Percentiles rank a stretch among this genome's conserved stretches.
Evolutionary conservation across 2,329 filamentous ascomycete genomes (phyloP).

Genomic region (Pseudofabraea citricarpa): DNA sequence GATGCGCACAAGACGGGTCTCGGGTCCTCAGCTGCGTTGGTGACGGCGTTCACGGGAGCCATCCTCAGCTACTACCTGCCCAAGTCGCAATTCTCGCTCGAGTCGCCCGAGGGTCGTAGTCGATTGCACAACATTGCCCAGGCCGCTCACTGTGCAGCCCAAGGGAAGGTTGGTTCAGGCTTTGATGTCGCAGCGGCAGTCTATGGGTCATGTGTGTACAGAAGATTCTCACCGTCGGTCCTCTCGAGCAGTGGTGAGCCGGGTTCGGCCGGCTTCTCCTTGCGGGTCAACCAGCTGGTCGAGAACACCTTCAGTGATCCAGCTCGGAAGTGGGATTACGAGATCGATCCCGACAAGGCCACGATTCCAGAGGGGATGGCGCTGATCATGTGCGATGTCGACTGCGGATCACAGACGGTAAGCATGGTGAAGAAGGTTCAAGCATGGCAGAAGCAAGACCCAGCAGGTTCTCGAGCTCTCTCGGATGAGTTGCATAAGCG

Average conservation of each 20-base stretch:
- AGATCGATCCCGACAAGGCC: constrained; percentile 66
- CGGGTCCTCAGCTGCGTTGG: constrained; percentile 89
- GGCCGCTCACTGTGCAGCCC: constrained; percentile 88
- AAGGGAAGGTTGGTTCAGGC: constrained; percentile 93
- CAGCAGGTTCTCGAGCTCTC: constrained; percentile 58
- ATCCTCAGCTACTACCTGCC: constrained; percentile 73
- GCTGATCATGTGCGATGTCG: constrained; percentile 91
- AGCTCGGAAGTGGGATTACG: constrained; percentile 66
- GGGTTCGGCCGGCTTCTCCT: constrained; percentile 61
- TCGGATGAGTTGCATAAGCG: constrained; percentile 71
- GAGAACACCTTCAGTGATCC: constrained; percentile 44
- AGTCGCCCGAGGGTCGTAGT: constrained; percentile 45
- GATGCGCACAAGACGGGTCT: constrained; percentile 93
- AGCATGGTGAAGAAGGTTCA: constrained; percentile 94
- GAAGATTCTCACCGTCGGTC: constrained; percentile 81
- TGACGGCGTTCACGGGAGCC: constrained; percentile 78
- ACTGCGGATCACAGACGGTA: constrained; percentile 88
- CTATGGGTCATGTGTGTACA: constrained; percentile 86
- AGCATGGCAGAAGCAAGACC: constrained; percentile 67
- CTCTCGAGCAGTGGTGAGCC: constrained; percentile 64
- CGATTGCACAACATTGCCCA: constrained; percentile 90
- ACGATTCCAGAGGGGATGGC: constrained; percentile 68
- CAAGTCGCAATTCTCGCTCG: constrained; percentile 48
- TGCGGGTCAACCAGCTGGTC: constrained; percentile 60
- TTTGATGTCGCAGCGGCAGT: constrained; percentile 94